phyloP scores from a whole-genome alignment of 1,284 basidiomycete genomes.

The Mycena citricolor region DNA sequence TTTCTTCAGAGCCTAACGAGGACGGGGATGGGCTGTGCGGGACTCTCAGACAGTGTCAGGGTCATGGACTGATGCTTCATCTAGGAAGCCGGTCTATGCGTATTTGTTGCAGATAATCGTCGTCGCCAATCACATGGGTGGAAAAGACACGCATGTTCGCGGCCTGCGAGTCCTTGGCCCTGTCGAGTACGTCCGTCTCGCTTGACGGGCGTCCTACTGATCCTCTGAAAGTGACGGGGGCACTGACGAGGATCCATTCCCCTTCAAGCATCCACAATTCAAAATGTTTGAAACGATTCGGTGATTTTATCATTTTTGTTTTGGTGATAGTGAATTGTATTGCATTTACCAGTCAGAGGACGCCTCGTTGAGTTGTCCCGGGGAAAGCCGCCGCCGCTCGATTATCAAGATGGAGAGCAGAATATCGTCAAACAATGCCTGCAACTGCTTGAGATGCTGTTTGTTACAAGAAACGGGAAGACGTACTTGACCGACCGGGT shows the following conservation, averaged over 20 bases:
- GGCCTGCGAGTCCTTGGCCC: conserved; percentile 87
- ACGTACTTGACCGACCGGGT: conserved; percentile 14
- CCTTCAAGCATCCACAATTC: conserved; percentile 64
- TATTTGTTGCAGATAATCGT: conserved; percentile 92
- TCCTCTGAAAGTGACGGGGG: conserved; percentile 39
- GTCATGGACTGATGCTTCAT: background rate
- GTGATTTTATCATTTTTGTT: too few species aligned
- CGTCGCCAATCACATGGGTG: conserved; percentile 94
- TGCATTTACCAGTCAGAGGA: too few species aligned
- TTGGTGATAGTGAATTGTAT: too few species aligned
- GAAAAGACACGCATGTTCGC: conserved; percentile 97
- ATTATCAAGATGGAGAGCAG: conserved; percentile 30
- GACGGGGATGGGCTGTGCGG: conserved; percentile 74
- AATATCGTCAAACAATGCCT: conserved; percentile 30
- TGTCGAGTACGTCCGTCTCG: conserved; percentile 63
- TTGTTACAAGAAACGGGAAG: conserved; percentile 7
- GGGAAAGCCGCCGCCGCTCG: conserved; percentile 26
- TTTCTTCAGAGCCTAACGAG: conserved; percentile 76
- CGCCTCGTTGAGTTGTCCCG: conserved; percentile 2
- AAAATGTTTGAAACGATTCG: conserved; percentile 80
- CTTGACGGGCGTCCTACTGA: conserved; percentile 1
- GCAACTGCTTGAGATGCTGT: conserved; percentile 22
- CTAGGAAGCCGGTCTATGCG: conserved; percentile 82
- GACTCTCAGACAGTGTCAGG: conserved; percentile 21
- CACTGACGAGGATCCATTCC: conserved; percentile 63